Evolutionary conservation across 179 eudicot species (phyloP).

Genomic region (Drosera spatulata): DNA sequence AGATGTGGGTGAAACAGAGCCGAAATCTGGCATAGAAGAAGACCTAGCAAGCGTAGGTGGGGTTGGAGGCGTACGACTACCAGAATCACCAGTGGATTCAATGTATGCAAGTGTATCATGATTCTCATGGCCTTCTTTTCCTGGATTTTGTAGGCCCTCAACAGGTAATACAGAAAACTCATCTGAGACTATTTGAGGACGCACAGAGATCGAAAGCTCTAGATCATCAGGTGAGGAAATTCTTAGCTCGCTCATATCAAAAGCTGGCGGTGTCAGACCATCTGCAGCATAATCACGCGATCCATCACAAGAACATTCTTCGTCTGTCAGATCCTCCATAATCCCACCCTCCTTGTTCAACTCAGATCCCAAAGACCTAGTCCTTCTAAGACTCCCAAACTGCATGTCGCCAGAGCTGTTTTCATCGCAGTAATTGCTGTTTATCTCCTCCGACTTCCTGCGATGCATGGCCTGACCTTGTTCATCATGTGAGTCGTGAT

Average conservation of each 20-base stretch:
- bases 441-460: constrained; percentile 51
- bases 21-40: constrained; percentile 53
- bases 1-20: constrained; percentile 16
- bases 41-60: constrained; percentile 38
- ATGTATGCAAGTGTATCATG: constrained; percentile 19
- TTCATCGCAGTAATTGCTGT: constrained; percentile 21
- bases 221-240: constrained; percentile 24
- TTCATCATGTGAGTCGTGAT: constrained; percentile 2
- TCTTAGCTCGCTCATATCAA: constrained; percentile 16
- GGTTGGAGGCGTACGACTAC: constrained; percentile 18
- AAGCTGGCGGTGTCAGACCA: constrained; percentile 11
- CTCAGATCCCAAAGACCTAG: constrained; percentile 67
- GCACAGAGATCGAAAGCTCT: constrained; percentile 22
- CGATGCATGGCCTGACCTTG: constrained; percentile 16
- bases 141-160: constrained; percentile 24
- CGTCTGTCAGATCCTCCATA: constrained; percentile 36
- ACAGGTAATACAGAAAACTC: constrained; percentile 30
- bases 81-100: constrained; percentile 17
- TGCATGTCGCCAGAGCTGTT: constrained; percentile 18
- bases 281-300: constrained; percentile 19
- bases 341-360: constrained; percentile 30
- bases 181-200: constrained; percentile 29
- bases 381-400: constrained; percentile 31
- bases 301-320: constrained; percentile 30
- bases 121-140: constrained; percentile 24